These are phyloP conservation scores for Alisma plantagoaquatica DNA, from an alignment of 106 monocot genomes.

Conservation along the genomic window DNA sequence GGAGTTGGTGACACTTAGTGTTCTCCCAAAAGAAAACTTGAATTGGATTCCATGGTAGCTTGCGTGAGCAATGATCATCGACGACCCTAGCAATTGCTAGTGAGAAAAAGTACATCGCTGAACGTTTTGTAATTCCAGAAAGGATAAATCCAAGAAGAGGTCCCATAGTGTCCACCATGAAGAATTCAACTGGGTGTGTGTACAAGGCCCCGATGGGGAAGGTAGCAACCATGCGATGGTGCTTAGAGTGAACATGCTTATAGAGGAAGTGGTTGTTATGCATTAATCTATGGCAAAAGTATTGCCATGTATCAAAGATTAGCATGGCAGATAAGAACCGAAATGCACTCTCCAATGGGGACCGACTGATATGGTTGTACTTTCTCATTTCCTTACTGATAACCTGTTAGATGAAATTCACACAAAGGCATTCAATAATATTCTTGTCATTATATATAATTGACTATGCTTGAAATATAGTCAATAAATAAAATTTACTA, in stretches of 20 bases:
- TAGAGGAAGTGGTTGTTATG: slow-evolving; percentile 19
- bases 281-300: slow-evolving; percentile 20
- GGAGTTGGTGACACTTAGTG: slow-evolving; percentile 14
- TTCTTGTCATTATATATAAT: too few relatives aligned
- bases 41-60: slow-evolving; percentile 20
- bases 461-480: too few relatives aligned
- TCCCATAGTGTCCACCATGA: slow-evolving; percentile 18
- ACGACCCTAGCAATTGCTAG: slow-evolving; percentile 10
- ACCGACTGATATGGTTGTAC: too few relatives aligned
- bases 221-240: slow-evolving; percentile 17
- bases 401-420: too few relatives aligned
- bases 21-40: slow-evolving; percentile 14
- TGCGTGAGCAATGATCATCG: slow-evolving; percentile 19
- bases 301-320: slow-evolving; percentile 26
- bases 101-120: slow-evolving; percentile 16
- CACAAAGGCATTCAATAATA: too few relatives aligned
- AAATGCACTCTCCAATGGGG: too few relatives aligned
- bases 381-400: too few relatives aligned
- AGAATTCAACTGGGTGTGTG: slow-evolving; percentile 17
- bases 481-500: too few relatives aligned
- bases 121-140: slow-evolving; percentile 4
- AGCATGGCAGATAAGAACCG: slow-evolving; percentile 13
- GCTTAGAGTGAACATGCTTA: slow-evolving; percentile 16
- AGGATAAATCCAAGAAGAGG: slow-evolving; percentile 8
- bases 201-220: slow-evolving; percentile 21